phyloP scores from a whole-genome alignment of 805 yeast genomes.

The Barnettozyma salicaria region DNA sequence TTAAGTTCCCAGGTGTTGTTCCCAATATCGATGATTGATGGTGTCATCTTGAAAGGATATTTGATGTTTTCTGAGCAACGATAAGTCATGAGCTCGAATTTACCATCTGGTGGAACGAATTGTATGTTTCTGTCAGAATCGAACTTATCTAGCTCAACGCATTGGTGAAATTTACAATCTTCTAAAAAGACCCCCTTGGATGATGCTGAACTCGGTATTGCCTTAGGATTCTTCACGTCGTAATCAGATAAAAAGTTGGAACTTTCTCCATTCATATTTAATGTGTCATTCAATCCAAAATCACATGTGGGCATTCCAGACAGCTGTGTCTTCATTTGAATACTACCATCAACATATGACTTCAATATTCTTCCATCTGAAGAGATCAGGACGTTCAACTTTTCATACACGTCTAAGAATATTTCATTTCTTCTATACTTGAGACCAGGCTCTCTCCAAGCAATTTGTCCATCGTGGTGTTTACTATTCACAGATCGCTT shows the following conservation, averaged over 20 bases:
- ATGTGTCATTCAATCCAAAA: slow-evolving; percentile 65
- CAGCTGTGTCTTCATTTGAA: slow-evolving; percentile 63
- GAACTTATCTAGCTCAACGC: slow-evolving; percentile 69
- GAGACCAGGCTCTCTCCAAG: slow-evolving; percentile 70
- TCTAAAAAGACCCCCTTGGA: slow-evolving; percentile 45
- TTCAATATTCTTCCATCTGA: slow-evolving; percentile 58
- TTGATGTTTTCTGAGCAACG: slow-evolving; percentile 51
- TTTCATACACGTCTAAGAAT: slow-evolving; percentile 68
- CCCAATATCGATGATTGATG: slow-evolving; percentile 45
- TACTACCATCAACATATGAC: slow-evolving; percentile 70
- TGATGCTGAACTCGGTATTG: slow-evolving; percentile 22
- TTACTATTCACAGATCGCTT: no score
- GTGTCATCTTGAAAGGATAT: slow-evolving; percentile 64
- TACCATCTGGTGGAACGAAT: slow-evolving; percentile 85
- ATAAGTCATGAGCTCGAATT: slow-evolving; percentile 77
- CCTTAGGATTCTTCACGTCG: slow-evolving; percentile 27
- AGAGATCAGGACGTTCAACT: slow-evolving; percentile 62
- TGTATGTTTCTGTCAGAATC: slow-evolving; percentile 58
- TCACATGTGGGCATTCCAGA: slow-evolving; percentile 82
- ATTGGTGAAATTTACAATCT: slow-evolving; percentile 82
- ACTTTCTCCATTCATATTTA: slow-evolving; percentile 24
- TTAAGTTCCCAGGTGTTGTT: slow-evolving; percentile 45
- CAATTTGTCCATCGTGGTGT: slow-evolving; percentile 19
- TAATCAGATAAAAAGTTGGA: slow-evolving; percentile 24
- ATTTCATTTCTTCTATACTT: slow-evolving; percentile 80